Evolutionary conservation across 73 alveolate genomes (phyloP).

Genomic region (Paramecium tetraurelia): DNA sequence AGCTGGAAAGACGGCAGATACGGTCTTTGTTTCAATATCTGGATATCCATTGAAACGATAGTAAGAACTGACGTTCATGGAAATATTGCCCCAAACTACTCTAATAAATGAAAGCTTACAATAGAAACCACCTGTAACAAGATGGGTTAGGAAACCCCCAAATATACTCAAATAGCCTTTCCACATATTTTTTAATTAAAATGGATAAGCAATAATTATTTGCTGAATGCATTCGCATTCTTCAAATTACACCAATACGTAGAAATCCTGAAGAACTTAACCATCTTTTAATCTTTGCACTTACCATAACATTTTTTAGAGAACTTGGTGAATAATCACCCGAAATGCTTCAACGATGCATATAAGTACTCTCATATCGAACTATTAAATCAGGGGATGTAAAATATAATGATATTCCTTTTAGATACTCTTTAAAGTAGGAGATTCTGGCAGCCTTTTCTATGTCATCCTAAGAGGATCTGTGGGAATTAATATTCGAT

Average conservation of each 20-base stretch:
- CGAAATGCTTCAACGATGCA: neutral
- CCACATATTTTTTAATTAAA: neutral
- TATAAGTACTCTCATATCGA: neutral
- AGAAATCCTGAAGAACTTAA: neutral
- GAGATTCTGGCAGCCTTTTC: constrained; percentile 48
- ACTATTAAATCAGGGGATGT: neutral
- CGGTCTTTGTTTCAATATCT: constrained; percentile 9
- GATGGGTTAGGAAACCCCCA: constrained; percentile 44
- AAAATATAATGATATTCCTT: neutral
- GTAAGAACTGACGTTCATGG: constrained; percentile 27
- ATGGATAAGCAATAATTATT: neutral
- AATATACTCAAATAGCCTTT: constrained; percentile 26
- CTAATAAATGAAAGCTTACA: neutral
- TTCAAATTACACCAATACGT: neutral
- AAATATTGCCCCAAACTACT: constrained; percentile 43
- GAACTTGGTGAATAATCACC: neutral
- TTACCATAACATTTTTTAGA: neutral
- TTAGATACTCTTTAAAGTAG: constrained; percentile 48
- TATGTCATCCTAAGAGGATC: constrained; percentile 50
- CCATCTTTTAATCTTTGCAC: neutral
- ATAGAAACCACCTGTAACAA: constrained; percentile 33
- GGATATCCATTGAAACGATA: constrained; percentile 23
- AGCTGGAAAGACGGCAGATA: constrained; percentile 28
- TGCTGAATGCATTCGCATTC: neutral
- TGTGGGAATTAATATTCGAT: constrained; percentile 50